Evolutionary conservation across 106 monocot genomes (phyloP).

Genomic region (Phalaenopsis aphrodite): DNA sequence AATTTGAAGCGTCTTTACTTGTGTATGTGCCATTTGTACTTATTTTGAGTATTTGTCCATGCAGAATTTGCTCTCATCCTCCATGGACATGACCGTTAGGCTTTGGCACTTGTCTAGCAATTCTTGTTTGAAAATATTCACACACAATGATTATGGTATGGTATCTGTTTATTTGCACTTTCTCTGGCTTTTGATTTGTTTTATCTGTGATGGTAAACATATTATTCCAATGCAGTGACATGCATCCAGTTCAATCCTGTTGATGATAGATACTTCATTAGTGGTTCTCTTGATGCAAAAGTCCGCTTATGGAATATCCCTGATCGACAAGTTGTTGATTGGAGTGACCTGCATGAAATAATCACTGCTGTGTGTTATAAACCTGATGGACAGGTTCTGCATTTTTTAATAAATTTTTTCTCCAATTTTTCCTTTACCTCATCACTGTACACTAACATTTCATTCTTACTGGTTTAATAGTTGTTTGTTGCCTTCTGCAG

Average conservation of each 20-base stretch:
- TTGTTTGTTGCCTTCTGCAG: conserved; percentile 26
- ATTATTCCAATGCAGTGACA: conserved; percentile 60
- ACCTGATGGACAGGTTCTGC: conserved; percentile 90
- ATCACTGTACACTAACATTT: background rate
- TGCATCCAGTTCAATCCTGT: conserved; percentile 98
- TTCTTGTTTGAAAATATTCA: conserved; percentile 74
- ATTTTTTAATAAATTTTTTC: background rate
- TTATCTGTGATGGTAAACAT: background rate
- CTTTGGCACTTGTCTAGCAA: conserved; percentile 84
- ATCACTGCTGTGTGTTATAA: conserved; percentile 93
- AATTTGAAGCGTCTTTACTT: background rate
- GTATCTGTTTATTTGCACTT: background rate
- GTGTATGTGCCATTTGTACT: background rate
- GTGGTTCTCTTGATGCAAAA: conserved; percentile 90
- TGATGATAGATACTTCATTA: conserved; percentile 89
- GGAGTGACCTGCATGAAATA: conserved; percentile 97
- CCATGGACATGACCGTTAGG: conserved; percentile 93
- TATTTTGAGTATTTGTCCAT: background rate
- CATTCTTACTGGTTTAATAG: conserved; percentile 2
- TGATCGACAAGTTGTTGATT: conserved; percentile 83
- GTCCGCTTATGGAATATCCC: conserved; percentile 92
- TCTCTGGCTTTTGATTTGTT: background rate
- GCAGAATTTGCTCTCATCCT: conserved; percentile 75
- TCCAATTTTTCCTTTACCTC: background rate
- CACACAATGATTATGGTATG: conserved; percentile 82